phyloP scores from a whole-genome alignment of 176 grass and related monocot genomes.

The Cenchrus purpureus region DNA sequence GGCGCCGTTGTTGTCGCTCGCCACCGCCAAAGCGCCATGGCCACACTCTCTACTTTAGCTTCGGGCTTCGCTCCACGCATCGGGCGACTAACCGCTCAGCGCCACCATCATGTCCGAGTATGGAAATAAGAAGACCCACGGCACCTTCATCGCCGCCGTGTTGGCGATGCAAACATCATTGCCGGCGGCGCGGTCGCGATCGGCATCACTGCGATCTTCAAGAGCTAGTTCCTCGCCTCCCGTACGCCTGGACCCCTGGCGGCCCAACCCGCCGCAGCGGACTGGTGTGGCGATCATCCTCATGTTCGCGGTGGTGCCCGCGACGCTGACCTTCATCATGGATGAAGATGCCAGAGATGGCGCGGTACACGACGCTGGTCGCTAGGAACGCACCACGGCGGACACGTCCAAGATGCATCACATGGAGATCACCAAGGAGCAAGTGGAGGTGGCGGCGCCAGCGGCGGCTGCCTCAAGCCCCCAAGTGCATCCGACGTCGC shows the following conservation, averaged over 20 bases:
- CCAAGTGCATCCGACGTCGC: background rate
- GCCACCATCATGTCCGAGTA: constrained; percentile 86
- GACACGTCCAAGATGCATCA: constrained; percentile 54
- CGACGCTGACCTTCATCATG: constrained; percentile 60
- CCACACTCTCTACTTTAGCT: constrained; percentile 54
- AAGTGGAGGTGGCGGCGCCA: background rate
- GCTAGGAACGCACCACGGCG: constrained; percentile 44
- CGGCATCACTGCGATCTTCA: constrained; percentile 40
- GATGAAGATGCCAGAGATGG: constrained; percentile 77
- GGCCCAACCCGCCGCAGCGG: constrained; percentile 37
- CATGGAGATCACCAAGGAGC: background rate
- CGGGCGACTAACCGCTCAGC: constrained; percentile 58
- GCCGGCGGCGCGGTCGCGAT: constrained; percentile 50
- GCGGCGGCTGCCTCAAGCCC: background rate
- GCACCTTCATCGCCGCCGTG: constrained; percentile 73
- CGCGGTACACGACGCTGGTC: constrained; percentile 64
- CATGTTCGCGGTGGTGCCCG: constrained; percentile 69
- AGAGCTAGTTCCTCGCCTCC: constrained; percentile 28
- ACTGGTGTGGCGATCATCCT: constrained; percentile 68
- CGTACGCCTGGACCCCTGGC: constrained; percentile 39
- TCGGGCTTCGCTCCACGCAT: no score
- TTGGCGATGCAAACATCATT: constrained; percentile 84
- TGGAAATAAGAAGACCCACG: constrained; percentile 65
- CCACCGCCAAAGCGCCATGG: constrained; percentile 33
- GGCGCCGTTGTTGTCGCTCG: constrained; percentile 56